Percentiles rank a stretch among this genome's conserved stretches.
Conservation (phyloP, 1,284 basidiomycete species). For the Kwoniella shivajii region DNA sequence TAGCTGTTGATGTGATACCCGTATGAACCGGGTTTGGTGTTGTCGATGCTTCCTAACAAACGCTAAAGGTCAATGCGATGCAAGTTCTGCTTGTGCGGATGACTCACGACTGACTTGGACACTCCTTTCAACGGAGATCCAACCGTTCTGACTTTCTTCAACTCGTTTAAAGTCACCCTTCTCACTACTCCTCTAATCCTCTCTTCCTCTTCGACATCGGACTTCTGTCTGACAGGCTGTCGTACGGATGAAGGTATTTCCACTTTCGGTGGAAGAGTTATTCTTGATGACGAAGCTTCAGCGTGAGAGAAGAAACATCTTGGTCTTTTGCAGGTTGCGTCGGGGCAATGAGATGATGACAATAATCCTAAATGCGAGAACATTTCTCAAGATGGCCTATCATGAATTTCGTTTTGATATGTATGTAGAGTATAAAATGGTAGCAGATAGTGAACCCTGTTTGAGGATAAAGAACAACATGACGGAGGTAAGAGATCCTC, state of each 20-base stretch:
- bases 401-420: too few species aligned
- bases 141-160: too few species aligned
- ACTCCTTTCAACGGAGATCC: too few species aligned
- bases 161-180: conserved; percentile 1
- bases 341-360: conserved; percentile 31
- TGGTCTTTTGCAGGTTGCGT: conserved; percentile 28
- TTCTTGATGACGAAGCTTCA: conserved; percentile 13
- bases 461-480: too few species aligned
- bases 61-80: too few species aligned
- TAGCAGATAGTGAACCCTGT: too few species aligned
- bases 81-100: too few species aligned
- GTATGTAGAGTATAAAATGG: too few species aligned
- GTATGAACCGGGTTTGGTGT: background rate
- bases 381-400: conserved; percentile 27
- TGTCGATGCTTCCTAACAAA: background rate
- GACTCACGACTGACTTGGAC: too few species aligned
- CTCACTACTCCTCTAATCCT: background rate
- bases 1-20: background rate
- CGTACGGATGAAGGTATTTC: conserved; percentile 4
- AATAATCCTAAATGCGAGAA: conserved; percentile 43
- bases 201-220: conserved; percentile 9
- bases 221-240: conserved; percentile 6
- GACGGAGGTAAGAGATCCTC: too few species aligned
- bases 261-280: background rate
- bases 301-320: conserved; percentile 42